Evolutionary conservation across 148 eudicot genomes (phyloP).

Genomic region (Chenopodium suecicum): DNA sequence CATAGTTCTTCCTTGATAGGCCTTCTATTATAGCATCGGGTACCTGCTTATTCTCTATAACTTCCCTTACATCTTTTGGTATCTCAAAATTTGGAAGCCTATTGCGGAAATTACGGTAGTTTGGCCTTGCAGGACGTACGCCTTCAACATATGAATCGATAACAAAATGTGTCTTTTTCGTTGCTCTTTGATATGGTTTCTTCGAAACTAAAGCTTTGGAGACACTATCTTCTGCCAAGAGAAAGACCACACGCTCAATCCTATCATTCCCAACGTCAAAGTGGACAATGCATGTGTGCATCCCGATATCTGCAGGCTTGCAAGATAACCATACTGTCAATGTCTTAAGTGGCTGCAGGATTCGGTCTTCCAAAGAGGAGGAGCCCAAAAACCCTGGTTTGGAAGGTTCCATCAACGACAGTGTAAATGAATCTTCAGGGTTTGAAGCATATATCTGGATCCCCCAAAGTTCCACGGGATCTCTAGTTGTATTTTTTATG

Average conservation of each 20-base stretch:
- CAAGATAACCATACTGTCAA: constrained; percentile 78
- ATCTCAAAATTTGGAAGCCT: constrained; percentile 52
- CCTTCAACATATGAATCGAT: constrained; percentile 46
- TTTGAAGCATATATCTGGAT: constrained; percentile 71
- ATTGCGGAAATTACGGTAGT: constrained; percentile 25
- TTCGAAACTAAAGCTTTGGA: constrained; percentile 63
- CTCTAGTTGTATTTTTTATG: constrained; percentile 54
- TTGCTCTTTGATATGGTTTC: constrained; percentile 52
- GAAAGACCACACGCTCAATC: constrained; percentile 71
- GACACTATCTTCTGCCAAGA: constrained; percentile 75
- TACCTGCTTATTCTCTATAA: constrained; percentile 39
- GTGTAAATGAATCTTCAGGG: constrained; percentile 66
- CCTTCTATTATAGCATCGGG: constrained; percentile 56
- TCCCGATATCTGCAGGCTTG: constrained; percentile 75
- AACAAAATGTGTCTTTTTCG: constrained; percentile 39
- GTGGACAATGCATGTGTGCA: constrained; percentile 73
- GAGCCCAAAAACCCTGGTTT: constrained; percentile 50
- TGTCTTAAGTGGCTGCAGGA: constrained; percentile 49
- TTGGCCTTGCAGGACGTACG: constrained; percentile 54
- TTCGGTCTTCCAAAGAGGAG: constrained; percentile 64
- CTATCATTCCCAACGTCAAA: constrained; percentile 54
- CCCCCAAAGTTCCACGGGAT: constrained; percentile 61
- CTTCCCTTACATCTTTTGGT: constrained; percentile 46
- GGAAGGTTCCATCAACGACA: constrained; percentile 81
- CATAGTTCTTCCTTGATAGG: constrained; percentile 50